Conservation (phyloP, 2,329 filamentous ascomycete genomes). For the Arthroderma sp. region DNA sequence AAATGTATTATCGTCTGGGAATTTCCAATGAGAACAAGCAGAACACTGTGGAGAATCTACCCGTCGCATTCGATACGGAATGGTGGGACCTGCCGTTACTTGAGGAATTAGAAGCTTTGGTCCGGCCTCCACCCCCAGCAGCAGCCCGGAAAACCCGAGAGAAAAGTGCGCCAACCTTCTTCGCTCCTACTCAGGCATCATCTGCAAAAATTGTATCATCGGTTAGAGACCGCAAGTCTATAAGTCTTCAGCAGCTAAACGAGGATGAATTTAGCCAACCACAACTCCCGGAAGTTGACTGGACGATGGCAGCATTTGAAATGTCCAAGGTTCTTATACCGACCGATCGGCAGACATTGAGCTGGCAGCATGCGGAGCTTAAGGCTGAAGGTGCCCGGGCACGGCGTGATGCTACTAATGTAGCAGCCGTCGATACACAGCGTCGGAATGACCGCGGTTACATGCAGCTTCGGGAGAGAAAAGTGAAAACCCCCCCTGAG, state of each 20-base stretch:
- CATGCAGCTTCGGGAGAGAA: conserved; percentile 63
- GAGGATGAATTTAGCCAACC: conserved; percentile 39
- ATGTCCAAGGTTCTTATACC: conserved; percentile 74
- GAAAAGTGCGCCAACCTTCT: conserved; percentile 56
- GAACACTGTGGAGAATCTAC: conserved; percentile 9
- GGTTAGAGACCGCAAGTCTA: conserved; percentile 39
- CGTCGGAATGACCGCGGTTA: conserved; percentile 41
- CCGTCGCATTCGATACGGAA: conserved; percentile 44
- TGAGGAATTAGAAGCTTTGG: conserved; percentile 53
- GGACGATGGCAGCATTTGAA: conserved; percentile 73
- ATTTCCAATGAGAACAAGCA: conserved; percentile 9
- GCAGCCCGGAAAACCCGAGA: conserved; percentile 44
- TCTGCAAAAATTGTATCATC: conserved; percentile 64
- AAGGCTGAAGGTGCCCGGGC: conserved; percentile 54
- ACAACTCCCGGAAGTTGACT: conserved; percentile 69
- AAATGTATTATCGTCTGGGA: conserved; percentile 40
- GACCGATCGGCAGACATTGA: conserved; percentile 57
- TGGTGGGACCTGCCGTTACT: conserved; percentile 61
- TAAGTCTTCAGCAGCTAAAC: conserved; percentile 19
- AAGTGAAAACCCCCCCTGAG: conserved; percentile 35
- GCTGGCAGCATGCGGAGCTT: conserved; percentile 66
- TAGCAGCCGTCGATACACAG: conserved; percentile 29
- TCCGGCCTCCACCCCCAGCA: conserved; percentile 39
- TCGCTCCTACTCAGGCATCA: conserved; percentile 77
- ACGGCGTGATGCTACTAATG: conserved; percentile 50